phyloP scores from a whole-genome alignment of 192 early-diverging fungal genomes.

The Phycomyces blakesleeanus region DNA sequence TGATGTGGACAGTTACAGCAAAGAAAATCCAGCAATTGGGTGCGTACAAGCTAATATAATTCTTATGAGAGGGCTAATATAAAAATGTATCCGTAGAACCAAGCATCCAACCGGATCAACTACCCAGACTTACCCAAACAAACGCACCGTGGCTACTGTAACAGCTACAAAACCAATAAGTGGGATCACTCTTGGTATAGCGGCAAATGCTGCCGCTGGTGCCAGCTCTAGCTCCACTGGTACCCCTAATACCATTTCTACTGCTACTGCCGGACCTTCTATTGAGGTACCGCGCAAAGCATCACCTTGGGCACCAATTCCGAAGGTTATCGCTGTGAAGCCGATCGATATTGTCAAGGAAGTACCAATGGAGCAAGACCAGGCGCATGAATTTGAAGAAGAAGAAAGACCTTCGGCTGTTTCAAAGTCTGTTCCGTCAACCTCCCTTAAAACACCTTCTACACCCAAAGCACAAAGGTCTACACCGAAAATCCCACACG shows the following conservation, averaged over 20 bases:
- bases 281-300: not conserved
- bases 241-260: not conserved
- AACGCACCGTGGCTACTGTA: not conserved
- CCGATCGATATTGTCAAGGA: not conserved
- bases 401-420: not conserved
- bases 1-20: conserved; percentile 88
- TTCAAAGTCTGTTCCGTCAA: not conserved
- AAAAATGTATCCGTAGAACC: not conserved
- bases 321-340: conserved; percentile 12
- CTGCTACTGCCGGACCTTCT: not conserved
- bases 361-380: not conserved
- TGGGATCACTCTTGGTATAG: not conserved
- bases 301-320: conserved; percentile 24
- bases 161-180: not conserved
- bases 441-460: no score
- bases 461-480: no score
- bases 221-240: not conserved
- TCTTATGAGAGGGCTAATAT: no score
- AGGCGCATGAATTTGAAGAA: not conserved
- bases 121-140: conserved; percentile 1
- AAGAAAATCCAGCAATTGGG: conserved; percentile 69
- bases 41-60: not conserved
- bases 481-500: not conserved
- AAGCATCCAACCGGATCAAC: conserved; percentile 9
- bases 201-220: conserved; percentile 1